Base-by-base conservation (phyloP, 306 rosid species). In the Quercus cerris region DNA sequence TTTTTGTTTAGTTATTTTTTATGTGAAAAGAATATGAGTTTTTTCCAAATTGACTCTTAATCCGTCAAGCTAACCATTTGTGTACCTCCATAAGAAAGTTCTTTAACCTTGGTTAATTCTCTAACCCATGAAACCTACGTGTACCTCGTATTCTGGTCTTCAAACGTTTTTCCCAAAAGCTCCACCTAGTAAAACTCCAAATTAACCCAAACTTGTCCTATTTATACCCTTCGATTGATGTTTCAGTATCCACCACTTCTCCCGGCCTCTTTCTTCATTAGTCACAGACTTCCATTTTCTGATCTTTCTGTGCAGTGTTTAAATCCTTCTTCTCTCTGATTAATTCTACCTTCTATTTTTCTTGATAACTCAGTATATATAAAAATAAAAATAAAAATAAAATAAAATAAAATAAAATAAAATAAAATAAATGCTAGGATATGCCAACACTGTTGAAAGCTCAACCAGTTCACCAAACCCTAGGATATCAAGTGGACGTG, bases 381-480 rank as follows among this genome's bases (percentile, higher is more conserved):
- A 25, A 25, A 25, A 25, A 30, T 30, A 30, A 30, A 30, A 33
- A 33, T 0, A 31, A 5, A 23, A 22, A 22, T 22, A 22, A n/a
- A n/a, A n/a, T n/a, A n/a, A n/a, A n/a, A n/a, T n/a, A n/a, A 22
- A 22, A 22, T 22, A 1, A 1, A 5, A 33, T 4, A 35, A 6
- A 38, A 6, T 23, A 23, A 23, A 23, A 23, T 22, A 44, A 9
- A 77, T 74, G 80, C 13, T 30, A 11, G 18, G 55, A 54, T 56
- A 51, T 13, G 62, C 27, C 57, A 33, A 49, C 70, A 33, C 83
- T 54, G 58, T 23, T 5, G 70, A 79, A 51, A 74, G 85, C 56
- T 49, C 80, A 25, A 56, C 38, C 18, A 3, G 30, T 15, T 0
- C 9, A 15, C 20, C 80, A n/a, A 14, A 5, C 22, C 18, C 4